Base-by-base conservation (phyloP, 2,329 filamentous ascomycete species). In the Penicillium sp. region DNA sequence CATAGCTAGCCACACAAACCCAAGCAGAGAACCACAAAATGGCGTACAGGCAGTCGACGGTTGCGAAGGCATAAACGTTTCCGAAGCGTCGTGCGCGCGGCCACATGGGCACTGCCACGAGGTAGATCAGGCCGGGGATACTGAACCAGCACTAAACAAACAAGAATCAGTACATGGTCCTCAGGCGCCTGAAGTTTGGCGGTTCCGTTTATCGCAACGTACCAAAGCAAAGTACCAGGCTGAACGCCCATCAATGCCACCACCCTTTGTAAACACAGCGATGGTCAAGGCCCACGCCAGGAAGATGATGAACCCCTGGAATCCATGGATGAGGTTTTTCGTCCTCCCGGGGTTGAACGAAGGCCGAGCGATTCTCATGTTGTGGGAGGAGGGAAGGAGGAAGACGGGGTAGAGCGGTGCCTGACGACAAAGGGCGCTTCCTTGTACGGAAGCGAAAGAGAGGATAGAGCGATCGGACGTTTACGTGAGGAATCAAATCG, bases 1-100 rank as follows among this genome's bases (percentile, higher is more conserved):
- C 78, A 66, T 79, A 83, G 13, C 73, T 70, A 13, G 77, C 77
- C 4, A 82, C 71, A 34, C 75, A 71, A 12, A 79, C 70, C 70
- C 79, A 80, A 4, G 79, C 79, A 5, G 72, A 72, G 59, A 82
- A 78, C 80, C 80, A 83, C 33, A 83, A 63, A 9, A 82, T 61
- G 5, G 73, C 64, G 59, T 75, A 80, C 21, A 81, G 58, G 13
- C 72, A 63, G 57, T 83, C 80, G 49, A 83, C 62, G 3, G 70
- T 67, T 8, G 77, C 75, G 60, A 81, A 81, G 45, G 77, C 79
- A 60, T 81, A 82, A 32, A 77, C 75, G 57, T 81, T 81, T 49
- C 77, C 76, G 59, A 83, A 80, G 45, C 75, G 72, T 56, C 72
- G 72, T 22, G 79, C 76, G 53, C 80, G 76, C 22, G 74, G 74